Conservation (phyloP, 805 yeast species). For the Starmera caribaea region DNA sequence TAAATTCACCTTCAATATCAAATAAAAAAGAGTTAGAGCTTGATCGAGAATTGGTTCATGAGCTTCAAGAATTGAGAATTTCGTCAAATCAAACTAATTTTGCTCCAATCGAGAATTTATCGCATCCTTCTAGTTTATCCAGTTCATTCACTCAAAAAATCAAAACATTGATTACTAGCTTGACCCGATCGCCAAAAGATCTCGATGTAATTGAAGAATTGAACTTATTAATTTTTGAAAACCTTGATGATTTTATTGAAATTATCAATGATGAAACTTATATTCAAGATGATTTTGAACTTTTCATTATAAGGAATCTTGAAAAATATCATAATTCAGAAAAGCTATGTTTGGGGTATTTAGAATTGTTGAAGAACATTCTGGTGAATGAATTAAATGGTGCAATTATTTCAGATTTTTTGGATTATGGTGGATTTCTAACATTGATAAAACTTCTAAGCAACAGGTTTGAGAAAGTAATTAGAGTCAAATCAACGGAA, state of each 20-base stretch:
- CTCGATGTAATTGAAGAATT: too few relatives aligned
- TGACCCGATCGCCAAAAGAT: too few relatives aligned
- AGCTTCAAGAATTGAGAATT: conserved; percentile 1
- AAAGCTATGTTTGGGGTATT: neutral
- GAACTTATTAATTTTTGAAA: neutral
- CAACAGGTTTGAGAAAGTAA: neutral
- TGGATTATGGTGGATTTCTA: conserved; percentile 14
- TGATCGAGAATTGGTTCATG: conserved; percentile 5
- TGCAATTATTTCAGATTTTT: neutral
- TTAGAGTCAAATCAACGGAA: conserved; percentile 2
- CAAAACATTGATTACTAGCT: too few relatives aligned
- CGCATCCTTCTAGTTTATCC: too few relatives aligned
- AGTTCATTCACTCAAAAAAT: too few relatives aligned
- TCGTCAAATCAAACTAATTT: too few relatives aligned
- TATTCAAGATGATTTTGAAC: neutral
- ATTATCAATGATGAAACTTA: neutral
- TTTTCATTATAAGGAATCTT: neutral
- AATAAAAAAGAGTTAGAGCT: neutral
- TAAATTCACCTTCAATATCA: neutral
- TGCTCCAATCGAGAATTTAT: too few relatives aligned
- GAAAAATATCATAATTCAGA: neutral
- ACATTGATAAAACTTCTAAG: conserved; percentile 3
- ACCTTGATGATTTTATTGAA: neutral
- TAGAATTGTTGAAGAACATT: neutral
- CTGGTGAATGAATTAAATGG: neutral